Conservation (phyloP, 768 basidiomycete species). For the Mycena indigotica region DNA sequence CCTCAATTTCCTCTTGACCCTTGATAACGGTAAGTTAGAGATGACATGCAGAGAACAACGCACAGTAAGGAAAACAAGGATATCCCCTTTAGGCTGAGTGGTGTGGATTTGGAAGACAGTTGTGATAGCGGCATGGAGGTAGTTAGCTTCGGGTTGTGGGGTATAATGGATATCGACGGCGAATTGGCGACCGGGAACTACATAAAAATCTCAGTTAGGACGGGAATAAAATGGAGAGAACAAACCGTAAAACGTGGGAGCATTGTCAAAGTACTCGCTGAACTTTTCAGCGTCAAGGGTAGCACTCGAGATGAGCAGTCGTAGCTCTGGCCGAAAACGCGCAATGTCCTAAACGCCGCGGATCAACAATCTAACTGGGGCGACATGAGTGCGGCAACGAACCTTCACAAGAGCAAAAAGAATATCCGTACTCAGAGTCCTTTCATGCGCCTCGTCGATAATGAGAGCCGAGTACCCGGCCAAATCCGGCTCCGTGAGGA, state of each 20-base stretch:
- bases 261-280: slow-evolving; percentile 94
- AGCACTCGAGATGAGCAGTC: slow-evolving; percentile 91
- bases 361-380: slow-evolving; percentile 32
- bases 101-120: slow-evolving; percentile 99
- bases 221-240: slow-evolving; percentile 7
- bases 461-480: slow-evolving; percentile 94
- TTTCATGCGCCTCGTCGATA: slow-evolving; percentile 98
- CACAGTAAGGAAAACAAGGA: slow-evolving; percentile 95
- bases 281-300: slow-evolving; percentile 99
- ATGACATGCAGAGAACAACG: slow-evolving; percentile 27
- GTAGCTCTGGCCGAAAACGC: slow-evolving; percentile 91
- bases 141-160: slow-evolving; percentile 98
- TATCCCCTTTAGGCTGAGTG: slow-evolving; percentile 96
- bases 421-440: slow-evolving; percentile 97
- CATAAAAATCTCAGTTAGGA: not conserved
- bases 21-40: slow-evolving; percentile 29
- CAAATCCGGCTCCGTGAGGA: slow-evolving; percentile 95
- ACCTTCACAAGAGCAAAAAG: slow-evolving; percentile 98
- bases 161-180: slow-evolving; percentile 99
- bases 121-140: slow-evolving; percentile 97
- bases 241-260: slow-evolving; percentile 91
- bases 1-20: slow-evolving; percentile 99
- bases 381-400: slow-evolving; percentile 38
- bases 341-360: slow-evolving; percentile 79
- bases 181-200: slow-evolving; percentile 95